phyloP scores from a whole-genome alignment of 192 early-diverging fungal species.

The Entrophospora sp. region DNA sequence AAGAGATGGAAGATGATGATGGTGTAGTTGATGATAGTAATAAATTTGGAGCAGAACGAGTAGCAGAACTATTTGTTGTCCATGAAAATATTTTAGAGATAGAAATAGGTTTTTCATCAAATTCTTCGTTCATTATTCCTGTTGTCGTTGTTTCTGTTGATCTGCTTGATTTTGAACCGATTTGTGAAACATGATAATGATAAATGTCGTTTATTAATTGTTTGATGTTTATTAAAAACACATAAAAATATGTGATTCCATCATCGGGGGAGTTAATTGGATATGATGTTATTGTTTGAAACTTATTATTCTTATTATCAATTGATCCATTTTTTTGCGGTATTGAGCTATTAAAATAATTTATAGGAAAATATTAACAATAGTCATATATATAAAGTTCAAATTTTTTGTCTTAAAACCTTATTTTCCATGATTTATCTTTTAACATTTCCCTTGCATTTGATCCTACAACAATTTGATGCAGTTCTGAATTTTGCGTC shows the following conservation, averaged over 20 bases:
- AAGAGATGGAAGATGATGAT: not conserved
- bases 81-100: slow-evolving; percentile 19
- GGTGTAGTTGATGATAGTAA: not conserved
- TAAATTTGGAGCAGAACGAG: no score
- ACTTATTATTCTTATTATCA: not conserved
- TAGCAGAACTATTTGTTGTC: not conserved
- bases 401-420: slow-evolving; percentile 22
- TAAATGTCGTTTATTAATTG: slow-evolving; percentile 22
- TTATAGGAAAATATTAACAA: not conserved
- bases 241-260: not conserved
- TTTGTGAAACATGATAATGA: slow-evolving; percentile 18
- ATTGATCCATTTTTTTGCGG: not conserved
- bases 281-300: not conserved
- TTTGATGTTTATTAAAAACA: slow-evolving; percentile 8
- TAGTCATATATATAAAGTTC: not conserved
- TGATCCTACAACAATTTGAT: slow-evolving; percentile 50
- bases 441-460: slow-evolving; percentile 46
- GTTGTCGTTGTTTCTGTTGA: not conserved
- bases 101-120: slow-evolving; percentile 3
- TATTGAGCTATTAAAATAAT: not conserved
- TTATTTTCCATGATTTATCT: slow-evolving; percentile 43
- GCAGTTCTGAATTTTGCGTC: slow-evolving; percentile 30
- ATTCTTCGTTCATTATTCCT: not conserved
- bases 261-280: not conserved
- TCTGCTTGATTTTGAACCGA: slow-evolving; percentile 12